These are phyloP conservation scores for Ceratobasidium theobromae DNA, from an alignment of 1,284 basidiomycete species.

Conservation along the genomic window DNA sequence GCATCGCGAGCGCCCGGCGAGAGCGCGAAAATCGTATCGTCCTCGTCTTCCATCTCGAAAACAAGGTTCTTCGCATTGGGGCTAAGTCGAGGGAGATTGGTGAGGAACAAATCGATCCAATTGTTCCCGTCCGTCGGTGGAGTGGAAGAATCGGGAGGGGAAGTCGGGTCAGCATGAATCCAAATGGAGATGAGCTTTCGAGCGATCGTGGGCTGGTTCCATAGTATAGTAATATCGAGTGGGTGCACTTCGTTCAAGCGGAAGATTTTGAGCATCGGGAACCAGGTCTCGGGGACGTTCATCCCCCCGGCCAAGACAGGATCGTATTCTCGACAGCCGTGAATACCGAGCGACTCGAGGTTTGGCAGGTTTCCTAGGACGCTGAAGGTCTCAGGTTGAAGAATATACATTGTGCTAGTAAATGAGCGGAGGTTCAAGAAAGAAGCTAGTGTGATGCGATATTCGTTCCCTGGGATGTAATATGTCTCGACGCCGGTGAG, in stretches of 20 bases:
- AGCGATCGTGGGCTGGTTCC: background rate
- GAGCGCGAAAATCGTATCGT: background rate
- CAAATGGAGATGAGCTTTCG: background rate
- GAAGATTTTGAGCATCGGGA: background rate
- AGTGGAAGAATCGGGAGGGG: background rate
- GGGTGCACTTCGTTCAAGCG: background rate
- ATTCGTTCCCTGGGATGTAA: background rate
- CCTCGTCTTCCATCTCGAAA: background rate
- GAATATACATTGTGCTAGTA: background rate
- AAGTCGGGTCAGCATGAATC: background rate
- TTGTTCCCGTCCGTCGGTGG: background rate
- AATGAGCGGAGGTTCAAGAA: background rate
- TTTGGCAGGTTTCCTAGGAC: background rate
- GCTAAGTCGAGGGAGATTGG: background rate
- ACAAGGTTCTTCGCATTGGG: background rate
- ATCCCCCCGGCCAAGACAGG: background rate
- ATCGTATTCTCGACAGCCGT: background rate
- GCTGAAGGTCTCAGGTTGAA: background rate
- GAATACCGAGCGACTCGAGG: background rate
- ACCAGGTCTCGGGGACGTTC: background rate
- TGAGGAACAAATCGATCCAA: background rate
- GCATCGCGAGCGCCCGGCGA: background rate
- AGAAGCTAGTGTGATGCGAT: background rate
- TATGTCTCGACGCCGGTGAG: background rate
- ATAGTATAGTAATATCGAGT: background rate